Conservation (phyloP, 2,329 filamentous ascomycete genomes). For the Aureobasidium musti region DNA sequence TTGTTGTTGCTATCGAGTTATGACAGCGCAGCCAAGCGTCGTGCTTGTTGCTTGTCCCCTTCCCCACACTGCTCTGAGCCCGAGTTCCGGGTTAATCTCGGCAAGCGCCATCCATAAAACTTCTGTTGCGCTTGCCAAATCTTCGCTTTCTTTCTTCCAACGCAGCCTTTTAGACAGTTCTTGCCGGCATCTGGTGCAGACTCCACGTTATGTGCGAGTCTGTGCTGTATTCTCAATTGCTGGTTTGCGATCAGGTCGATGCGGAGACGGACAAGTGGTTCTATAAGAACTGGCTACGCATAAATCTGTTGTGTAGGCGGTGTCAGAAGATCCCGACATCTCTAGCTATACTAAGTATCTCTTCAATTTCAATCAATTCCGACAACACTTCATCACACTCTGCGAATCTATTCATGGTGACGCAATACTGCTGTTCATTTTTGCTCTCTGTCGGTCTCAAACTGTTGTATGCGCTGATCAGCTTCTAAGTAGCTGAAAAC, state of each 20-base stretch:
- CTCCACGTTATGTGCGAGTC: slow-evolving; percentile 69
- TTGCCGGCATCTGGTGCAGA: slow-evolving; percentile 62
- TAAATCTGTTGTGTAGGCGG: slow-evolving; percentile 70
- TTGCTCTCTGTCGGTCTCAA: neutral
- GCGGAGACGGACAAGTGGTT: slow-evolving; percentile 59
- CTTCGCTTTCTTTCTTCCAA: slow-evolving; percentile 44
- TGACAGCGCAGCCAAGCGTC: neutral
- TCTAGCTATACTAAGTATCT: slow-evolving; percentile 4
- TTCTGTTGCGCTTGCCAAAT: slow-evolving; percentile 3
- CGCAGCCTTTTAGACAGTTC: slow-evolving; percentile 85
- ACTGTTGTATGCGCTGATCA: neutral
- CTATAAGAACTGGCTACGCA: slow-evolving; percentile 75
- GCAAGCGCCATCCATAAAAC: slow-evolving; percentile 11
- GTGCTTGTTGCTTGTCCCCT: slow-evolving; percentile 10
- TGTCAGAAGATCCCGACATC: slow-evolving; percentile 80
- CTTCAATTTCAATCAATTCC: neutral
- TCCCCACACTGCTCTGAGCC: slow-evolving; percentile 8
- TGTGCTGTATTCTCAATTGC: slow-evolving; percentile 57
- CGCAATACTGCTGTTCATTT: neutral
- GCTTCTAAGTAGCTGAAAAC: neutral
- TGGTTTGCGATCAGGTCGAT: slow-evolving; percentile 63
- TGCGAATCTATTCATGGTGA: neutral
- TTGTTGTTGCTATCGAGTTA: slow-evolving; percentile 11
- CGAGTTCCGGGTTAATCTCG: neutral
- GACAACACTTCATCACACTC: neutral